Evolutionary conservation across 805 yeast genomes (phyloP).

Genomic region (Wickerhamiella nectarea): DNA sequence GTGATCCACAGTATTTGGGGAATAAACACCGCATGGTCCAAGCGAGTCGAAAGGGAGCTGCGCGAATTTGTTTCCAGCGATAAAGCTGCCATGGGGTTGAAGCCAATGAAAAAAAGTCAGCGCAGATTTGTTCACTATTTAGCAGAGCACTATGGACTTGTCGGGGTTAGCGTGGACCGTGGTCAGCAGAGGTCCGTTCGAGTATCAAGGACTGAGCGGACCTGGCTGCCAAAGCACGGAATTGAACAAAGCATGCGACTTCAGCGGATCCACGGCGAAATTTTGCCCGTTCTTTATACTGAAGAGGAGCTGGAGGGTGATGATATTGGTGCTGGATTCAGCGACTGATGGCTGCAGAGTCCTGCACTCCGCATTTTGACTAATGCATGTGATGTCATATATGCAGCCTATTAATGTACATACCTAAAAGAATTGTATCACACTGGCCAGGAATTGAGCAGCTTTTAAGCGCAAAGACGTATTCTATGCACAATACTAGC

Average conservation of each 20-base stretch:
- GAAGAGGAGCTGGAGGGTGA: background rate
- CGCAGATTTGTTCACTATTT: constrained; percentile 56
- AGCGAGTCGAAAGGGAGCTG: constrained; percentile 41
- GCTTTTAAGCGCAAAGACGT: no score
- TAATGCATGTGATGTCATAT: background rate
- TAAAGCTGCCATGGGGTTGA: constrained; percentile 43
- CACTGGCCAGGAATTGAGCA: no score
- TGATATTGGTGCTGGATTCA: constrained; percentile 4
- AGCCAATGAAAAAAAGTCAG: constrained; percentile 60
- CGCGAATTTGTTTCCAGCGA: constrained; percentile 33
- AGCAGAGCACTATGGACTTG: constrained; percentile 43
- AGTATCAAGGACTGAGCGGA: constrained; percentile 9
- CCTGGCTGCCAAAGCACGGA: constrained; percentile 12
- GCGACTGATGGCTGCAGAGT: background rate
- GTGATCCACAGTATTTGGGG: constrained; percentile 33
- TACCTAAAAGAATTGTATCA: no score
- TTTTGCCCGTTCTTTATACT: background rate
- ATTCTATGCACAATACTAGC: no score
- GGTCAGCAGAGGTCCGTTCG: constrained; percentile 47
- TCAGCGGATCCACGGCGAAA: constrained; percentile 5
- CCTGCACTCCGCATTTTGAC: constrained; percentile 3
- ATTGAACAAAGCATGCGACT: constrained; percentile 11
- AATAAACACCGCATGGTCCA: constrained; percentile 52
- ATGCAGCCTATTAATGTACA: background rate
- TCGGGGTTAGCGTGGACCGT: constrained; percentile 61